phyloP scores from a whole-genome alignment of 148 eudicot species.

The Chenopodium formosanum region DNA sequence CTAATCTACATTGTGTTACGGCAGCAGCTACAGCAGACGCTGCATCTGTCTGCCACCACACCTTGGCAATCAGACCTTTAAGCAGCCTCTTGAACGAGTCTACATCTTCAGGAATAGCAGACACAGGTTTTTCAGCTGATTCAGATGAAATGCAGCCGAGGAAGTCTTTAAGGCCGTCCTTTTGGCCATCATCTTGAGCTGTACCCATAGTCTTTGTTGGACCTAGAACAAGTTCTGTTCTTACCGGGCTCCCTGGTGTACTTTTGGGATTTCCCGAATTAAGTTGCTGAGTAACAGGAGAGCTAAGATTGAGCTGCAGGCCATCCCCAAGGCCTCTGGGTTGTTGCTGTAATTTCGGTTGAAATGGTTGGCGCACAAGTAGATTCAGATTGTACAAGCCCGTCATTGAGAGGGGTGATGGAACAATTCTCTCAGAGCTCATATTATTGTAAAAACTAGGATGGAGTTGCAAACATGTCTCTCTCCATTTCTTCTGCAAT shows the following conservation, averaged over 20 bases:
- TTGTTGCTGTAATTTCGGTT: slow-evolving; percentile 44
- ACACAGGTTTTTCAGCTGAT: slow-evolving; percentile 41
- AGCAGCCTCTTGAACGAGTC: slow-evolving; percentile 79
- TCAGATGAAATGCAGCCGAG: slow-evolving; percentile 66
- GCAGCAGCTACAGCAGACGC: slow-evolving; percentile 73
- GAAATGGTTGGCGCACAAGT: slow-evolving; percentile 46
- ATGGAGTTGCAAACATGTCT: slow-evolving; percentile 67
- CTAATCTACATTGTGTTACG: slow-evolving; percentile 58
- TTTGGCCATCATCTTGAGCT: slow-evolving; percentile 23
- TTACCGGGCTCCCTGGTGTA: slow-evolving; percentile 69
- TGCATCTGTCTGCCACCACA: slow-evolving; percentile 94
- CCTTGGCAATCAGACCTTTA: slow-evolving; percentile 77
- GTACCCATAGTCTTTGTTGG: slow-evolving; percentile 33
- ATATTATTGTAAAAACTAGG: slow-evolving; percentile 55
- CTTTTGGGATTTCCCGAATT: slow-evolving; percentile 19
- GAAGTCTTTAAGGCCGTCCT: slow-evolving; percentile 47
- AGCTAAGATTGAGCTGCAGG: slow-evolving; percentile 44
- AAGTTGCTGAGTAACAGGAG: slow-evolving; percentile 26
- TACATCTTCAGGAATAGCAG: slow-evolving; percentile 48
- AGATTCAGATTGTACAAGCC: slow-evolving; percentile 59
- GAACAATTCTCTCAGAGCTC: slow-evolving; percentile 41
- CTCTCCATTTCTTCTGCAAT: slow-evolving; percentile 87
- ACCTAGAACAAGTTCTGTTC: slow-evolving; percentile 85
- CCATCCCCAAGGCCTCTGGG: slow-evolving; percentile 39
- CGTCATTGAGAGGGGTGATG: slow-evolving; percentile 51